Base-by-base conservation (phyloP, 495 filamentous ascomycete species). In the Thermothielavioides terrestris region DNA sequence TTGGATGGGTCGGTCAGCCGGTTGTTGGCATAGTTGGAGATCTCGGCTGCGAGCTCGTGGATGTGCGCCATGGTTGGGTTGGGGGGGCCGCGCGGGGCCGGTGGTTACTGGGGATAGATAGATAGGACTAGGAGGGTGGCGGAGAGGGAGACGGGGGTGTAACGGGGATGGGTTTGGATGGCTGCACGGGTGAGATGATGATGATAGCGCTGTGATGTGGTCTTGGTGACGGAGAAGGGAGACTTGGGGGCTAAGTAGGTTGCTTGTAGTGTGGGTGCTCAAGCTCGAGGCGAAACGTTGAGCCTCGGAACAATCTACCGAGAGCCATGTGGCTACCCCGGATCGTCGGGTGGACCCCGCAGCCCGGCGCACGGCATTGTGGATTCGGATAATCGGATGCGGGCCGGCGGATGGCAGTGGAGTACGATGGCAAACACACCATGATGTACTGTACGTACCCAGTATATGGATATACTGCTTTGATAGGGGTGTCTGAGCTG, bases 11-110 rank as follows among this genome's bases (percentile, higher is more conserved):
- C 55, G 42, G 61, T 54, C 31, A 67, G 65, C 18, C 51, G 61
- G 30, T 63, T 62, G 47, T 62, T 47, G 52, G 49, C 41, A 53
- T 74, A 73, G 34, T 60, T 50, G 43, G 69, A 58, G 25, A 66
- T 53, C n/a, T 62, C 62, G 8, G 67, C 58, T 14, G 62, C 65
- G 30, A 75, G 57, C 36, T 66, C 63, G 56, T 68, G 69, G 26
- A 73, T 59, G 57, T 73, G 71, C 21, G 70, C 71, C 72, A 74
- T 75, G 34, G 27, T 57, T 41, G 35, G 20, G 25, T 15, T 25
- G 12, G 20, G 23, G n/a, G n/a, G n/a, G n/a, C n/a, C n/a, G n/a
- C n/a, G n/a, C n/a, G n/a, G n/a, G 21, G 11, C 10, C 4, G 17
- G 15, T 12, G 6, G 28, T 37, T 3, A 5, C 22, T 25, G 43